Conservation (phyloP, 1,284 basidiomycete genomes). For the Cutaneotrichosporon spelunceum region DNA sequence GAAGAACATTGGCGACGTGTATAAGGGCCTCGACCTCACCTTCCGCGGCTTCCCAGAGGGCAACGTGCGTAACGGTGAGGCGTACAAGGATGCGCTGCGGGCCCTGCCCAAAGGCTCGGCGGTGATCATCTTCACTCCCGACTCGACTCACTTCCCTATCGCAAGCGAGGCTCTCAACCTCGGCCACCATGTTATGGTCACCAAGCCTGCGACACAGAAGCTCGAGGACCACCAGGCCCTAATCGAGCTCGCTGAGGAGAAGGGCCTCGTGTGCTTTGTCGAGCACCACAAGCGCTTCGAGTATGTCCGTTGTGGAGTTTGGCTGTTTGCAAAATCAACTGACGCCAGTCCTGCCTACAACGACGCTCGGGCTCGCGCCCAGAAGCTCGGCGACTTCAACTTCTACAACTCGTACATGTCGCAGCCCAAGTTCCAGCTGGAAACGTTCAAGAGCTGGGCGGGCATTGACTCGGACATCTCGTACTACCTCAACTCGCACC, state of each 20-base stretch:
- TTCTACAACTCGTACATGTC: conserved; percentile 73
- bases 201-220: conserved; percentile 86
- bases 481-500: conserved; percentile 91
- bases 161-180: conserved; percentile 78
- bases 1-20: conserved; percentile 76
- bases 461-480: conserved; percentile 84
- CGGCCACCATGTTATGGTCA: conserved; percentile 81
- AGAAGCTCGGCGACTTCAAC: conserved; percentile 81
- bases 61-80: conserved; percentile 67
- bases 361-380: conserved; percentile 72
- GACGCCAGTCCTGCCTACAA: conserved; percentile 69
- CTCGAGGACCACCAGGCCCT: conserved; percentile 76
- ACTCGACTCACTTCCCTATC: conserved; percentile 75
- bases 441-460: conserved; percentile 91
- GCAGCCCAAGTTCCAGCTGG: conserved; percentile 88
- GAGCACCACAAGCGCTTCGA: conserved; percentile 78
- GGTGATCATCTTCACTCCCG: conserved; percentile 62
- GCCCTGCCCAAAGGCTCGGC: conserved; percentile 75
- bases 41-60: conserved; percentile 77
- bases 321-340: conserved; percentile 1
- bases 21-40: conserved; percentile 71
- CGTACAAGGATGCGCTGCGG: conserved; percentile 84
- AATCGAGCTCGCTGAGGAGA: conserved; percentile 66
- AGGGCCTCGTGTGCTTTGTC: conserved; percentile 83
- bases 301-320: conserved; percentile 28